Evolutionary conservation across 371 early-diverging fungal genomes (phyloP), one percentile per base, ranked within the genome.

Genomic region (Apophysomyces variabilis): DNA sequence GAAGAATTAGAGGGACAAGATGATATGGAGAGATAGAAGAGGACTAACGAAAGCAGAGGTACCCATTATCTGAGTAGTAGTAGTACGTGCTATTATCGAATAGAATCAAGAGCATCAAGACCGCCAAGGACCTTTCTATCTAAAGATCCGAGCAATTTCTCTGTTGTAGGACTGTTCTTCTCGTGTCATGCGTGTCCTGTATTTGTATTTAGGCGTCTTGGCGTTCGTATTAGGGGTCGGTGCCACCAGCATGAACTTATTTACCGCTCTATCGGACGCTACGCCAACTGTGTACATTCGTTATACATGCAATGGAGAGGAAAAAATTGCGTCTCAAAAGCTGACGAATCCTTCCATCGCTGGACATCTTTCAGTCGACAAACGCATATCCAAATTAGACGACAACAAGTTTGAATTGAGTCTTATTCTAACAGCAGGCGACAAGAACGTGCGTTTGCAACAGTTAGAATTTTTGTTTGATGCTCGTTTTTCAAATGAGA

Each of bases 381-480:
- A 50, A 26, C 54, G 21, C 21, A 11, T 50, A 9, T 18, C 54
- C 21, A 50, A 50, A 9, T 16, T 50, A 21, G 21, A 26, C 21
- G 21, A n/a, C 4, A 50, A 63, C 26, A 41, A 46, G 5, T 68
- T 68, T 60, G 61, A 68, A 26, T 13, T 68, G 12, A 36, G 41
- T 16, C 57, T 46, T 14, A 60, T 44, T 2, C 5, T 68, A n/a
- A 57, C 57, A 13, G 57, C 69, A 11, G 21, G 11, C 21, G 45
- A 58, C 14, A 32, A 41, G 5, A 13, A n/a, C 21, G 58, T 71
- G 16, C 56, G 62, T 38, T 38, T 71, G 14, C 65, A 65, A 4
- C 64, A 71, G 13, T 46, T 74, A 12, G 68, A 67, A 39, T 61
- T 71, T 16, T 38, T 54, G n/a, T 54, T 60, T 18, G 61, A 66